phyloP scores from a whole-genome alignment of 345 rosid species.

The Aethionema arabicum region DNA sequence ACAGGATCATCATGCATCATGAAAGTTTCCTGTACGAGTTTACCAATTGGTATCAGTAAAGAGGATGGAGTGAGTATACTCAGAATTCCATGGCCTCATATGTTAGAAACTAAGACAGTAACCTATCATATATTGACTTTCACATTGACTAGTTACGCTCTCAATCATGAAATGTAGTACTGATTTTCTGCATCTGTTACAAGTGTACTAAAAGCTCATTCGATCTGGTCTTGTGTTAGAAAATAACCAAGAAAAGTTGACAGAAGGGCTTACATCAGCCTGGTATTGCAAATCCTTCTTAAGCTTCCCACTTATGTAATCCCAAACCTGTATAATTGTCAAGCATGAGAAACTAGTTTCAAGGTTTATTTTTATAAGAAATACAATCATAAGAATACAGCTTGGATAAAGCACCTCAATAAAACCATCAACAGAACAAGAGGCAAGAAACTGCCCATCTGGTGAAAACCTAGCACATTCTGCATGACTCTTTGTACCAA shows the following conservation, averaged over 20 bases:
- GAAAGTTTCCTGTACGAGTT: slow-evolving; percentile 78
- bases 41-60: slow-evolving; percentile 24
- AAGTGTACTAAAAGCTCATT: slow-evolving; percentile 20
- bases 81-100: background rate
- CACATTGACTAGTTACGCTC: slow-evolving; percentile 5
- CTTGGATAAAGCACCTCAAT: slow-evolving; percentile 59
- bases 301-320: slow-evolving; percentile 93
- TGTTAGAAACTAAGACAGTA: background rate
- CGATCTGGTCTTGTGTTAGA: background rate
- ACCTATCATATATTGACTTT: slow-evolving; percentile 2
- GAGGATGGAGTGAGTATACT: slow-evolving; percentile 23
- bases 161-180: slow-evolving; percentile 9
- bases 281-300: slow-evolving; percentile 98
- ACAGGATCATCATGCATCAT: slow-evolving; percentile 99
- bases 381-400: slow-evolving; percentile 9
- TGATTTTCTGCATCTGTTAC: background rate
- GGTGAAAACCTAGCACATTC: slow-evolving; percentile 94
- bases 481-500: slow-evolving; percentile 94
- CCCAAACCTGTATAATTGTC: slow-evolving; percentile 73
- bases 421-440: slow-evolving; percentile 95
- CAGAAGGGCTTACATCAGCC: slow-evolving; percentile 68
- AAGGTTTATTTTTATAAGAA: slow-evolving; percentile 12
- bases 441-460: slow-evolving; percentile 96
- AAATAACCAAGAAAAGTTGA: slow-evolving; percentile 13
- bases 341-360: slow-evolving; percentile 28